phyloP scores from a whole-genome alignment of 441 rosid species.

The Mallotus japonicus region DNA sequence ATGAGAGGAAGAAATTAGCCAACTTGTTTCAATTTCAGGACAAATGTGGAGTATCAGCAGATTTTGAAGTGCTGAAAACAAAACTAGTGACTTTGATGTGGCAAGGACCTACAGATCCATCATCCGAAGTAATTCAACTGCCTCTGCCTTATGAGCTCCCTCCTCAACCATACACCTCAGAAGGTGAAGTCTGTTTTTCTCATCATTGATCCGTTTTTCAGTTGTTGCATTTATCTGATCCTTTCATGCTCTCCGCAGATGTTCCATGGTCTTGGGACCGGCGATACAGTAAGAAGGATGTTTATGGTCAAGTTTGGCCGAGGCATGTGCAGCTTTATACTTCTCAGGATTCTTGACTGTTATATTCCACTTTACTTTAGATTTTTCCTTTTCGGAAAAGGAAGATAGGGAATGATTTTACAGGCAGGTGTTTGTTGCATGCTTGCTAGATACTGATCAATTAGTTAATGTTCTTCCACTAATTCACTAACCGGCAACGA shows the following conservation, averaged over 20 bases:
- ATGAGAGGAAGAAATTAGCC: neutral
- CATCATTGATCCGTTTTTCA: neutral
- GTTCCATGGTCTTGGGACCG: conserved; percentile 97
- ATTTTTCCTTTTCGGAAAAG: neutral
- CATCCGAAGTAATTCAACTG: conserved; percentile 48
- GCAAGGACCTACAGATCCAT: conserved; percentile 43
- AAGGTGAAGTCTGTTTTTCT: conserved; percentile 44
- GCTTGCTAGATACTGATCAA: too few relatives aligned
- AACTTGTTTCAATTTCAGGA: conserved; percentile 26
- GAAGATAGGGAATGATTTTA: neutral
- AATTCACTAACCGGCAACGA: too few relatives aligned
- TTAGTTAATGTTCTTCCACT: too few relatives aligned
- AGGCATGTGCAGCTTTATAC: conserved; percentile 39
- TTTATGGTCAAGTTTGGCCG: conserved; percentile 90
- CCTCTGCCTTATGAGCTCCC: conserved; percentile 89
- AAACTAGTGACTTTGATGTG: conserved; percentile 65
- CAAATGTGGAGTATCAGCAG: conserved; percentile 16
- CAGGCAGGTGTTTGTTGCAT: too few relatives aligned
- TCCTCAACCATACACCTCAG: conserved; percentile 62
- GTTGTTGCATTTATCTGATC: conserved; percentile 13
- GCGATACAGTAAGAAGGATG: conserved; percentile 68
- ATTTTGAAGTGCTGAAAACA: conserved; percentile 31
- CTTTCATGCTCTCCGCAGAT: conserved; percentile 43
- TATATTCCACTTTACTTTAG: neutral
- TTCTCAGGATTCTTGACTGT: conserved; percentile 24